Conservation (phyloP, 495 filamentous ascomycete genomes). For the Diplogelasinospora grovesii region DNA sequence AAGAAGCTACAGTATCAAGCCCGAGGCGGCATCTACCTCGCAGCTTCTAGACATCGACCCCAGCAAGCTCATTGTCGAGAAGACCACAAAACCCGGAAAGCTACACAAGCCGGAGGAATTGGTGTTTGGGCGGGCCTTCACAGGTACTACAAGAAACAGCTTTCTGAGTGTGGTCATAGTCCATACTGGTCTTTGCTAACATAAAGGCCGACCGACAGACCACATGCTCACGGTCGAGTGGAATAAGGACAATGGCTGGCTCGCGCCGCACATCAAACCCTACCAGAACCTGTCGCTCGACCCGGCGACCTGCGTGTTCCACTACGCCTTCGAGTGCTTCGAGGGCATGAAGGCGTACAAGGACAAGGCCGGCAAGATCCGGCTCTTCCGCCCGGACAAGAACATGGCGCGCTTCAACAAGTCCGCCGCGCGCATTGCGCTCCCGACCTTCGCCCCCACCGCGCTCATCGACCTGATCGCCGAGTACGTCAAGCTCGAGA, state of each 20-base stretch:
- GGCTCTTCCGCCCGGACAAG: constrained; percentile 89
- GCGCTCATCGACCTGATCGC: constrained; percentile 73
- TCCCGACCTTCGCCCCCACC: constrained; percentile 70
- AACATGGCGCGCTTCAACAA: constrained; percentile 94
- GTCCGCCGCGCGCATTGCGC: constrained; percentile 80
- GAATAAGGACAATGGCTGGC: constrained; percentile 72
- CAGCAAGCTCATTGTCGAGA: constrained; percentile 64
- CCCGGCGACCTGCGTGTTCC: constrained; percentile 93
- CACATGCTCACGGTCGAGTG: constrained; percentile 97
- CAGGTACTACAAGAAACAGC: too few relatives aligned
- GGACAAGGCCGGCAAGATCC: constrained; percentile 62
- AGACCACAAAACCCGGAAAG: constrained; percentile 68
- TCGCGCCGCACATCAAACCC: constrained; percentile 70
- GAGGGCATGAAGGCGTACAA: constrained; percentile 99
- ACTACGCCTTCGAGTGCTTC: constrained; percentile 96
- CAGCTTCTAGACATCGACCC: constrained; percentile 58
- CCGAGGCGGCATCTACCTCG: constrained; percentile 44
- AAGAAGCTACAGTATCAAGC: constrained; percentile 52
- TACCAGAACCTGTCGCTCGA: constrained; percentile 97
- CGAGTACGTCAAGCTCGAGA: constrained; percentile 69
- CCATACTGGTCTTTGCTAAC: neutral
- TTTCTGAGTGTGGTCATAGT: neutral
- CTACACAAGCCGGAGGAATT: constrained; percentile 68
- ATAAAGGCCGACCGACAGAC: constrained; percentile 45
- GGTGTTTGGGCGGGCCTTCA: constrained; percentile 83